Evolutionary conservation across 805 yeast genomes (phyloP).

Genomic region (Spathaspora passalidarum): DNA sequence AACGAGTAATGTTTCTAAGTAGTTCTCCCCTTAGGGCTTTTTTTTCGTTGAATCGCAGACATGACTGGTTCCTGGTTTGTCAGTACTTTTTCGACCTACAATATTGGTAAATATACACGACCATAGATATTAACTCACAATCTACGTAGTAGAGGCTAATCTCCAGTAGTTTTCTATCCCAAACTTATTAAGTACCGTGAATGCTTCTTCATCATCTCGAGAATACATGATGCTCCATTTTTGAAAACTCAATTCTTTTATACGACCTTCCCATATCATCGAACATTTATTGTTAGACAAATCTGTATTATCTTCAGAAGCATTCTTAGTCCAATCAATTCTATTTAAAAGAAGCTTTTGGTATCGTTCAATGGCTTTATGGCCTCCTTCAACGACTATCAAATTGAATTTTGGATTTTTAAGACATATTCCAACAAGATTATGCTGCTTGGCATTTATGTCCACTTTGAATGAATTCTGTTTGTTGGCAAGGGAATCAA

Average conservation of each 20-base stretch:
- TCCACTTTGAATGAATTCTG: slow-evolving; percentile 74
- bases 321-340: slow-evolving; percentile 65
- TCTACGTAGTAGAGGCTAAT: slow-evolving; percentile 19
- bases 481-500: slow-evolving; percentile 55
- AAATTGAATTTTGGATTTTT: slow-evolving; percentile 47
- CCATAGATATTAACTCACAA: neutral
- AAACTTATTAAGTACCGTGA: slow-evolving; percentile 46
- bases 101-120: neutral
- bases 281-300: slow-evolving; percentile 43
- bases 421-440: slow-evolving; percentile 61
- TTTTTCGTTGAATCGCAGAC: neutral
- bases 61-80: neutral
- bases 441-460: slow-evolving; percentile 72
- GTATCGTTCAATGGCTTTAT: slow-evolving; percentile 57
- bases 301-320: slow-evolving; percentile 25
- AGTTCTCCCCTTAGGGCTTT: neutral
- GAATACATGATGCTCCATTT: slow-evolving; percentile 69
- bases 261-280: slow-evolving; percentile 70
- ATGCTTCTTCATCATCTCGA: slow-evolving; percentile 47
- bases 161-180: slow-evolving; percentile 61
- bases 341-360: slow-evolving; percentile 58
- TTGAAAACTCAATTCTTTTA: slow-evolving; percentile 51
- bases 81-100: neutral
- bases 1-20: neutral
- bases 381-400: slow-evolving; percentile 74